Evolutionary conservation across 2,329 filamentous ascomycete species (phyloP).

Genomic region (Aureobasidium sp.): DNA sequence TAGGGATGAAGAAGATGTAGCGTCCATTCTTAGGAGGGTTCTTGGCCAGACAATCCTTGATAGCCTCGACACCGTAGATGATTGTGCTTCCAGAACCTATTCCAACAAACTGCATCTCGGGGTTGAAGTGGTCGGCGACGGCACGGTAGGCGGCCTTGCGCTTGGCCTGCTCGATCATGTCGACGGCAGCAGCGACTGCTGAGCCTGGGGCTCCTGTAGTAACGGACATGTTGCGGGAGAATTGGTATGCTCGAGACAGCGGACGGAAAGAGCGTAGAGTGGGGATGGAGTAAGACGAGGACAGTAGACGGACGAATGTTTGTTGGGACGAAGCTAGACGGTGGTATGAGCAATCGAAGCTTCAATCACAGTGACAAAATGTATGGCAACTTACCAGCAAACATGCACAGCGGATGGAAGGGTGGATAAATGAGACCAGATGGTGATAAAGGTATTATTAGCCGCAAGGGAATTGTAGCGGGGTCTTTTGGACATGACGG

Average conservation of each 20-base stretch:
- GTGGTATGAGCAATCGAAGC: not conserved
- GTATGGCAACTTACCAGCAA: not conserved
- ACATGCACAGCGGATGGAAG: not conserved
- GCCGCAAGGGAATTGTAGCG: not conserved
- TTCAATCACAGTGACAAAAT: not conserved
- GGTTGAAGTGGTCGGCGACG: constrained; percentile 62
- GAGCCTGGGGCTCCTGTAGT: not conserved
- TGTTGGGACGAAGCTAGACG: not conserved
- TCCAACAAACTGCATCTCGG: constrained; percentile 55
- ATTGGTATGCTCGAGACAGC: not conserved
- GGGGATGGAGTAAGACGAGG: not conserved
- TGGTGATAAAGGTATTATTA: not conserved
- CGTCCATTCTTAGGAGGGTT: constrained; percentile 35
- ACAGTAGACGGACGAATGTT: not conserved
- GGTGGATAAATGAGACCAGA: not conserved
- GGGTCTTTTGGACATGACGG: not conserved
- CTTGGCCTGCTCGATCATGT: constrained; percentile 60
- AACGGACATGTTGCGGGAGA: constrained; percentile 1
- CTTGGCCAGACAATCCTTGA: constrained; percentile 48
- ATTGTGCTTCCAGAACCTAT: constrained; percentile 79
- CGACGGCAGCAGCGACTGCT: constrained; percentile 4
- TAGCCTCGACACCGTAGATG: constrained; percentile 77
- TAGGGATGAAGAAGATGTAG: constrained; percentile 72
- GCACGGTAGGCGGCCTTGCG: constrained; percentile 65
- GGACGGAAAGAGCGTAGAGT: not conserved